A percentile compares a stretch with the other conserved stretches of the same genome.
phyloP scores from a whole-genome alignment of 768 basidiomycete genomes.

The Clitopilus passeckerianus region DNA sequence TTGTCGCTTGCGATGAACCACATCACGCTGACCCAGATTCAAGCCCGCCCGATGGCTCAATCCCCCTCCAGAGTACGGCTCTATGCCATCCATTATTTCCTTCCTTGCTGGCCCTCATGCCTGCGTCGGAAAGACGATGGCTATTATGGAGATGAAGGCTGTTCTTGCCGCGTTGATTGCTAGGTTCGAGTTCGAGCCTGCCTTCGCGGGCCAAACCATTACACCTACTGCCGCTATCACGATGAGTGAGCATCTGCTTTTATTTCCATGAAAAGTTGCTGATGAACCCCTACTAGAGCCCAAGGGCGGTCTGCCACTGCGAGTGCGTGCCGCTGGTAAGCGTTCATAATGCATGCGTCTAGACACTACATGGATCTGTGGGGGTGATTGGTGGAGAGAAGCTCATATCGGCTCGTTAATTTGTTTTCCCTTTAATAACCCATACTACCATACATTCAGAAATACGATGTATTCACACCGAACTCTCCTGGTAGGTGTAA shows the following conservation, averaged over 20 bases:
- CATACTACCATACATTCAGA: too few relatives aligned
- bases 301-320: neutral
- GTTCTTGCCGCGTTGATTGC: conserved; percentile 18
- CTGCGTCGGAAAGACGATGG: conserved; percentile 41
- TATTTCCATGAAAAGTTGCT: neutral
- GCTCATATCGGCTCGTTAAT: too few relatives aligned
- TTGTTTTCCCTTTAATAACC: too few relatives aligned
- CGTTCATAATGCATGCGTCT: neutral
- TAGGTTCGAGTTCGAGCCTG: neutral
- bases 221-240: neutral
- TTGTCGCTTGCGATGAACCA: too few relatives aligned
- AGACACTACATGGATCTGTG: too few relatives aligned
- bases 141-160: conserved; percentile 38
- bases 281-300: neutral
- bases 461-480: too few relatives aligned
- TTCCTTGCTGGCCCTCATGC: conserved; percentile 37
- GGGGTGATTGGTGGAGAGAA: too few relatives aligned
- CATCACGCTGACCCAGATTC: conserved; percentile 24
- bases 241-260: neutral
- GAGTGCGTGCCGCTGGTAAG: neutral
- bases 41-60: conserved; percentile 42
- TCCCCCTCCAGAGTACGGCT: conserved; percentile 26
- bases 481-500: too few relatives aligned
- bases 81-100: conserved; percentile 29
- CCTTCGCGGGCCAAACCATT: neutral